Base-by-base conservation (phyloP, 805 yeast genomes). In the Ogataea glucozyma region DNA sequence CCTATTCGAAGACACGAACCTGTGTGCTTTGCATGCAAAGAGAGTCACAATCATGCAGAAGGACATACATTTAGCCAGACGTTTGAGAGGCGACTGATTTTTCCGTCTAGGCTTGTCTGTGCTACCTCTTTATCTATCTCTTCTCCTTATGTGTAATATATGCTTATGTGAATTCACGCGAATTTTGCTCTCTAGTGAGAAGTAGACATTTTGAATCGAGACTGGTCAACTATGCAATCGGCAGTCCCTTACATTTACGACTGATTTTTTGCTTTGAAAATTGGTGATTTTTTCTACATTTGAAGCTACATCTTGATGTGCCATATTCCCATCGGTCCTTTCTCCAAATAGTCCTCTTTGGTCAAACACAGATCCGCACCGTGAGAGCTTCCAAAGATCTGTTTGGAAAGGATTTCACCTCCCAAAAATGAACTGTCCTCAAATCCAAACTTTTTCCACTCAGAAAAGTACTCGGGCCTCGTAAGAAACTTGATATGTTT, bases 401-500 rank as follows among this genome's bases (percentile, higher is more conserved):
- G 96, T 64, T 87, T 88, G 14, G 96, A 79, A 32, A 88, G 83
- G 37, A 90, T 85, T 64, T 88, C 87, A 2, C 86, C 95, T 2
- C 98, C 98, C 48, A 90, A 67, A 58, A 90, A 88, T 45, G 79
- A 73, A 23, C 83, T 78, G 52, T 87, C 89, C 44, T 83, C 81
- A 76, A 84, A 83, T 1, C 91, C 89, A 27, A 66, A 65, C 61
- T 79, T 79, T 66, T 90, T 90, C 97, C 97, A 91, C 52, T 88
- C 96, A 1, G 96, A 87, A 66, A 91, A 91, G 64, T 91, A 90
- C 43, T 91, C 98, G 0, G 97, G 95, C 62, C 79, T 75, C 55
- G 83, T 83, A 19, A 82, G 79, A 38, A 80, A 59, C 51, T 76
- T 79, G 43, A 90, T 75, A 11, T 81, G 71, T n/a, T 81, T 79